A percentile compares a stretch with the other conserved stretches of the same genome.
Conservation (phyloP, 106 monocot genomes). For the Gastrodia elata region DNA sequence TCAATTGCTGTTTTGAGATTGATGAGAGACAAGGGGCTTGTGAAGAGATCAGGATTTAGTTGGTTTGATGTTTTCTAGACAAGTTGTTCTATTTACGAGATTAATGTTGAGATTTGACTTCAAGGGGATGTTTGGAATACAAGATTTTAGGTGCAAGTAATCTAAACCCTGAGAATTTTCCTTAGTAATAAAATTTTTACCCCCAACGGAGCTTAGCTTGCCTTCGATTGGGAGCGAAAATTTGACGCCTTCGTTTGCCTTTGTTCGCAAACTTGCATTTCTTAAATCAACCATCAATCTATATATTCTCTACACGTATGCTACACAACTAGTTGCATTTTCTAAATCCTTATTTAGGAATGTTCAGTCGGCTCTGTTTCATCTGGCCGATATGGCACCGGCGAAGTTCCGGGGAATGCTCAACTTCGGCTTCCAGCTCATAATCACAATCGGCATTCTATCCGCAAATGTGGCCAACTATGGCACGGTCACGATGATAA, state of each 20-base stretch:
- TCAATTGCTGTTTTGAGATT: conserved; percentile 22
- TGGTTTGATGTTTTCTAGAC: conserved; percentile 25
- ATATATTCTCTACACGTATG: too few species aligned
- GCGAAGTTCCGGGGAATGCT: conserved; percentile 11
- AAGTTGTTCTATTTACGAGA: neutral
- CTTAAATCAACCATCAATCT: too few species aligned
- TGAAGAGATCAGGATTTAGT: conserved; percentile 32
- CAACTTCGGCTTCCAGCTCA: conserved; percentile 13
- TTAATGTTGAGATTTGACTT: neutral
- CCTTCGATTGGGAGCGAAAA: too few species aligned
- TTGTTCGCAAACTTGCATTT: too few species aligned
- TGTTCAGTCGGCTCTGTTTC: neutral
- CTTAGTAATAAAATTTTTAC: too few species aligned
- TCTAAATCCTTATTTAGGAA: too few species aligned
- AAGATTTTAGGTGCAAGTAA: too few species aligned
- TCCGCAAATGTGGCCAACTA: conserved; percentile 8
- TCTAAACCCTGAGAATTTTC: too few species aligned
- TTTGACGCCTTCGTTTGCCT: too few species aligned
- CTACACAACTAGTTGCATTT: too few species aligned
- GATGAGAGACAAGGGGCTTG: conserved; percentile 19
- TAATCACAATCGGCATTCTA: conserved; percentile 11
- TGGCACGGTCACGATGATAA: neutral
- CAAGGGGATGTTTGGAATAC: too few species aligned
- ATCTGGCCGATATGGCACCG: conserved; percentile 13
- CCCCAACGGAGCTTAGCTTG: too few species aligned